A percentile compares a stretch with the other conserved stretches of the same genome.
These are phyloP conservation scores for Chlamydomonas schloesseri DNA, from an alignment of 139 green algal genomes.

Conservation along the genomic window DNA sequence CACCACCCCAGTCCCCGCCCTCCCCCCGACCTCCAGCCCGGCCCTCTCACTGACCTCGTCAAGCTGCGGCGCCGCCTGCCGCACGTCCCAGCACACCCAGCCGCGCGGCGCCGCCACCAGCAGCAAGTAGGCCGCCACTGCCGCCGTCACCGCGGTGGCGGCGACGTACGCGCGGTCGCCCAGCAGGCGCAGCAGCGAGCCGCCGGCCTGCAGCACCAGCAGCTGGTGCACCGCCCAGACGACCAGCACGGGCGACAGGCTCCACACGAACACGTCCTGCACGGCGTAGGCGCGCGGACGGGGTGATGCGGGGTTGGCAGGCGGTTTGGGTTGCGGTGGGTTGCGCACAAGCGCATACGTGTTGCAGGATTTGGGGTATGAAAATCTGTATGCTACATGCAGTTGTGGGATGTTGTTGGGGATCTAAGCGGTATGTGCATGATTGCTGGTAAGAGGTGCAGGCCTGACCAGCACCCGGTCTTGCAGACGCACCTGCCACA, in stretches of 20 bases:
- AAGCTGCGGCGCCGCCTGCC: neutral
- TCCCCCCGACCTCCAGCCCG: neutral
- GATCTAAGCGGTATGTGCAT: too few relatives aligned
- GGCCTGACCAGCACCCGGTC: too few relatives aligned
- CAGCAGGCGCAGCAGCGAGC: neutral
- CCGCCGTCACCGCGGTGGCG: neutral
- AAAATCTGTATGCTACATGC: too few relatives aligned
- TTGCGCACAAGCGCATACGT: too few relatives aligned
- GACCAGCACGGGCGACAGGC: neutral
- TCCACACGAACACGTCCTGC: slow-evolving; percentile 30
- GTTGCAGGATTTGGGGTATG: too few relatives aligned
- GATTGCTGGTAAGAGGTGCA: too few relatives aligned
- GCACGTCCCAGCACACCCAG: neutral
- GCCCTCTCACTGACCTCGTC: neutral
- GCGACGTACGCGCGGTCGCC: neutral
- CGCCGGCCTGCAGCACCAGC: slow-evolving; percentile 1
- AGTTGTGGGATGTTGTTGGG: too few relatives aligned
- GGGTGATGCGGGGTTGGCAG: too few relatives aligned
- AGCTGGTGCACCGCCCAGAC: neutral
- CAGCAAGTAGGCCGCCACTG: neutral
- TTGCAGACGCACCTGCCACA: slow-evolving; percentile 15
- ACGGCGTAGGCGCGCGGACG: too few relatives aligned
- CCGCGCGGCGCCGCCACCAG: slow-evolving; percentile 4
- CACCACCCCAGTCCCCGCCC: neutral
- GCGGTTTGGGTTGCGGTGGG: too few relatives aligned